phyloP scores from a whole-genome alignment of 129 eudicot genomes.

The Pittosporum tobira region DNA sequence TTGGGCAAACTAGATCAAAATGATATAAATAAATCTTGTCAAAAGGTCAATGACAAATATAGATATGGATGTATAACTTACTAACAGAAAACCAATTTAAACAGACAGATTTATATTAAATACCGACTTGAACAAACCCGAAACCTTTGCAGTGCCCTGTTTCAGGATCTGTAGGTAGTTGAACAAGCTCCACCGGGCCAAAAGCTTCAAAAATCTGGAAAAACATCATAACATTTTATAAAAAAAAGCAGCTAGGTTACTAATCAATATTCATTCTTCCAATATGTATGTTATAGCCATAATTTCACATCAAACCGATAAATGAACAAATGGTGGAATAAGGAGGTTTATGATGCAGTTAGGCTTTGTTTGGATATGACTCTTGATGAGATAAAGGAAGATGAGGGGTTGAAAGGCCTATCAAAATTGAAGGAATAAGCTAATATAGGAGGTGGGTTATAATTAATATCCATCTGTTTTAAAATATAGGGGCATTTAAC shows the following conservation, averaged over 20 bases:
- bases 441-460: too few species aligned
- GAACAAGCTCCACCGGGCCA: constrained; percentile 97
- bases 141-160: constrained; percentile 98
- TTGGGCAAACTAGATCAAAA: constrained; percentile 50
- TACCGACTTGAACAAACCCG: constrained; percentile 88
- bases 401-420: too few species aligned
- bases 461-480: too few species aligned
- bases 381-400: too few species aligned
- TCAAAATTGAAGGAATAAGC: too few species aligned
- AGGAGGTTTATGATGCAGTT: too few species aligned
- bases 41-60: background rate
- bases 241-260: background rate
- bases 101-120: constrained; percentile 3
- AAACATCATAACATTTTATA: background rate
- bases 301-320: too few species aligned
- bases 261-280: background rate
- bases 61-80: background rate
- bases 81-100: background rate
- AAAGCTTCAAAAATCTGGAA: constrained; percentile 84
- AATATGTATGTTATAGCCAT: too few species aligned
- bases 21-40: background rate
- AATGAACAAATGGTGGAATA: too few species aligned
- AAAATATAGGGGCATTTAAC: too few species aligned
- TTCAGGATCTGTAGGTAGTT: constrained; percentile 90
- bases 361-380: too few species aligned